Percentiles rank a stretch among this genome's conserved stretches.
Evolutionary conservation across 371 early-diverging fungal genomes (phyloP).

Genomic region (Gilbertella persicaria): DNA sequence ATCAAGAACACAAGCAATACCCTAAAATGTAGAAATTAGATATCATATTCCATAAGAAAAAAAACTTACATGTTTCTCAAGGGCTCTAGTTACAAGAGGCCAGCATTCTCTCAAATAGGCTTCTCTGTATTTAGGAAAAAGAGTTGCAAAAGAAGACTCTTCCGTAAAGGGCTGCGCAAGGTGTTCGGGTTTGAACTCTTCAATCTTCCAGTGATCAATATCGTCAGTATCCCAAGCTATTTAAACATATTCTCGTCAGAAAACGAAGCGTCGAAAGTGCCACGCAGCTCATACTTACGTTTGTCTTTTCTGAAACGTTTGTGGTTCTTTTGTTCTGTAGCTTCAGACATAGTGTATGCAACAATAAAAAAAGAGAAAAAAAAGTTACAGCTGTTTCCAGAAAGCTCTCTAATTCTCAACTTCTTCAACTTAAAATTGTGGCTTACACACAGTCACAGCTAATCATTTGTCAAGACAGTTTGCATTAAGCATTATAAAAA

Average conservation of each 20-base stretch:
- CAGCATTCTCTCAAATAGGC: conserved; percentile 93
- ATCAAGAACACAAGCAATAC: conserved; percentile 92
- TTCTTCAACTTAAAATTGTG: too few relatives aligned
- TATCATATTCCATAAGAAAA: neutral
- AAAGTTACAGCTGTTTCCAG: neutral
- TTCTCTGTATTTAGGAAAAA: conserved; percentile 99
- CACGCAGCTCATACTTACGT: too few relatives aligned
- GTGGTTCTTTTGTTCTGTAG: conserved; percentile 22
- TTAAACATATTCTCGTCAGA: too few relatives aligned
- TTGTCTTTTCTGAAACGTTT: conserved; percentile 46
- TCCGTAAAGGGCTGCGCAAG: conserved; percentile 87
- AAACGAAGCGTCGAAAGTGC: too few relatives aligned
- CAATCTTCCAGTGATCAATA: conserved; percentile 94
- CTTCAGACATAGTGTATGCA: conserved; percentile 15
- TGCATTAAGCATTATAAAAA: too few relatives aligned
- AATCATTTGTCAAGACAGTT: too few relatives aligned
- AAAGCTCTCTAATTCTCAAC: too few relatives aligned
- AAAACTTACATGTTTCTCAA: conserved; percentile 76
- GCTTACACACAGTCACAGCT: too few relatives aligned
- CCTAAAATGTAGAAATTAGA: conserved; percentile 48
- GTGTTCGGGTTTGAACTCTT: conserved; percentile 85
- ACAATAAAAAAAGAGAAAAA: neutral
- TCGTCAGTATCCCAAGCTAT: conserved; percentile 92
- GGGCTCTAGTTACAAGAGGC: conserved; percentile 90
- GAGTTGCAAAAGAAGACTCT: conserved; percentile 95